A percentile compares a stretch with the other conserved stretches of the same genome.
These are phyloP conservation scores for Jatropha curcas DNA, from an alignment of 345 rosid species.

Conservation along the genomic window DNA sequence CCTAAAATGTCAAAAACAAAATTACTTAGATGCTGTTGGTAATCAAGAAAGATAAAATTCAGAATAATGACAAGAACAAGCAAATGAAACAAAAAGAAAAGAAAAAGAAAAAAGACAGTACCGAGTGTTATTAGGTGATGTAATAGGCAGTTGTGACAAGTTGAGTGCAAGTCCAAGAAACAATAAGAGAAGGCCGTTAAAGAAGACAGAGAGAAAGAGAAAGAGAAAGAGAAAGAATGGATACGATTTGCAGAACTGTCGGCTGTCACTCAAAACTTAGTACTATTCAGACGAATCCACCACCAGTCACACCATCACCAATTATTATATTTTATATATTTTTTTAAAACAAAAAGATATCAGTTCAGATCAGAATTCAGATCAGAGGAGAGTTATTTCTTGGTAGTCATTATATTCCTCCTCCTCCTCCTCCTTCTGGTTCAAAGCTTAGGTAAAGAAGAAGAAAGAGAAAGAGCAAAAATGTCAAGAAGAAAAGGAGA, in stretches of 20 bases:
- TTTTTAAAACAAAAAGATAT: too few species aligned
- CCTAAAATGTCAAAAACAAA: constrained; percentile 15
- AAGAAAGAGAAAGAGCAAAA: not conserved
- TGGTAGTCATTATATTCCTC: too few species aligned
- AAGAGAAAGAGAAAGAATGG: not conserved
- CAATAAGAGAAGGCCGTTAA: not conserved
- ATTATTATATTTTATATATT: too few species aligned
- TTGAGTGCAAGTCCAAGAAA: constrained; percentile 12
- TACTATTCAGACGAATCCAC: not conserved
- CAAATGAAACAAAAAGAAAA: not conserved
- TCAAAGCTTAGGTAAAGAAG: not conserved
- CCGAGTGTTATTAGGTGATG: constrained; percentile 10
- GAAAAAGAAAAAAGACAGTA: not conserved
- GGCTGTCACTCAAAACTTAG: not conserved
- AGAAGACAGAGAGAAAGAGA: not conserved
- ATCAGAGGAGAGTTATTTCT: too few species aligned
- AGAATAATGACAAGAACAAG: not conserved
- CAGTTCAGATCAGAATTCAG: too few species aligned
- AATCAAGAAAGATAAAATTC: not conserved
- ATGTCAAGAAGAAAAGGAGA: not conserved
- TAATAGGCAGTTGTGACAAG: constrained; percentile 8
- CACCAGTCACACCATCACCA: not conserved
- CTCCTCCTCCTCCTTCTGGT: too few species aligned
- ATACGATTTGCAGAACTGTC: constrained; percentile 16
- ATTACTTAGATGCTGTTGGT: not conserved